Evolutionary conservation across 805 yeast genomes (phyloP).

Genomic region (Teunomyces barrocoloradensis): DNA sequence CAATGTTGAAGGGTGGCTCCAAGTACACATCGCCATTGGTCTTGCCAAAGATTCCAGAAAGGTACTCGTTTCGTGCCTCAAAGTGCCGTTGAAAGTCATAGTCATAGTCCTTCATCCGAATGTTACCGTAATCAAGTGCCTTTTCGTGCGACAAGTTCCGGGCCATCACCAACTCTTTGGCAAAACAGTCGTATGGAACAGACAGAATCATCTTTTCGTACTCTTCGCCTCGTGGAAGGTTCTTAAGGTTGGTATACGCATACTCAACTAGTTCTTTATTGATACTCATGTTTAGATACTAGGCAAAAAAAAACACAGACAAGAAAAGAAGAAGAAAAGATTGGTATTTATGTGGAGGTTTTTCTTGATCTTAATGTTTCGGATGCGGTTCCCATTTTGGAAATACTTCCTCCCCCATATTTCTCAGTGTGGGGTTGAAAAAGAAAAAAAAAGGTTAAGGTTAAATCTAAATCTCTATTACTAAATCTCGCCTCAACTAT

Average conservation of each 20-base stretch:
- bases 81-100: conserved; percentile 23
- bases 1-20: conserved; percentile 62
- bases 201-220: conserved; percentile 60
- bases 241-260: conserved; percentile 31
- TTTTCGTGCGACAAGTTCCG: conserved; percentile 34
- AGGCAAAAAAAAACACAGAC: background rate
- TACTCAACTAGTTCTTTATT: conserved; percentile 32
- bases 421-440: background rate
- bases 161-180: conserved; percentile 21
- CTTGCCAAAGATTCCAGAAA: conserved; percentile 48
- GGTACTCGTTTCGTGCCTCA: conserved; percentile 35
- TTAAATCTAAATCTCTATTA: background rate
- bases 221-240: conserved; percentile 38
- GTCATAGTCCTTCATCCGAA: conserved; percentile 33
- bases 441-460: background rate
- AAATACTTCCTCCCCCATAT: too few relatives aligned
- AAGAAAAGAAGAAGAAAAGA: background rate
- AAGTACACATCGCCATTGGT: conserved; percentile 39
- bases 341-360: too few relatives aligned
- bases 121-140: conserved; percentile 31
- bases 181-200: conserved; percentile 41
- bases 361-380: too few relatives aligned
- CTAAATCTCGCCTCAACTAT: background rate
- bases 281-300: conserved; percentile 11
- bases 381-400: too few relatives aligned